Evolutionary conservation across 1,139 yeast genomes (phyloP), one percentile per base, ranked within the genome.

Genomic region (Lizanozyma gosingica): DNA sequence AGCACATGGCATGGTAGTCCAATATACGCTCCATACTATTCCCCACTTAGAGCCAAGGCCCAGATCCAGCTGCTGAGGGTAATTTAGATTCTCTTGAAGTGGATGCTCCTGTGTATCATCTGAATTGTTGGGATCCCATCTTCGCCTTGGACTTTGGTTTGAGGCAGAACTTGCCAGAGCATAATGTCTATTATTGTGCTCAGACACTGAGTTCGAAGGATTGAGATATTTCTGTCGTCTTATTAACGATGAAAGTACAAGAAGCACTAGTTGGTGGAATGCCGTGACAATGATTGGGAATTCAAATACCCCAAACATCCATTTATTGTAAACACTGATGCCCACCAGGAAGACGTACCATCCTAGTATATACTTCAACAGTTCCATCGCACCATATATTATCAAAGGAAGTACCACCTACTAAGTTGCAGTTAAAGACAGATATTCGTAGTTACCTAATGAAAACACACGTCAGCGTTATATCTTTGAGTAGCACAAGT

Each of bases 221-320:
- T 41, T 39, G 3, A 36, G 14, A 41, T 35, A 17, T 35, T 38
- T 45, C 44, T 47, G 37, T 45, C n/a, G 47, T 43, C 40, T 60
- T 56, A 14, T 59, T 41, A 78, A 63, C 1, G 53, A 55, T 1
- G 86, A 85, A 37, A 63, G 59, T 14, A 69, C 35, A 34, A 62
- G 61, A 35, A 82, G 57, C 18, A 78, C 67, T 1, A 83, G 57
- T 64, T 92, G 97, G 60, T 92, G 98, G 49, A 83, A 72, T 4
- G 90, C 69, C 0, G 98, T 92, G 39, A 90, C 77, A 18, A 90
- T 62, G 15, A 92, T 74, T 1, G 98, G 98, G 57, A 78, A 92
- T 38, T 78, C 75, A 55, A 92, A 83, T 52, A 85, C 76, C 44
- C 94, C 90, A 63, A 90, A 92, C 96, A 92, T 90, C 97, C 97